Base-by-base conservation (phyloP, 805 yeast species). In the Candida yuanshanica region DNA sequence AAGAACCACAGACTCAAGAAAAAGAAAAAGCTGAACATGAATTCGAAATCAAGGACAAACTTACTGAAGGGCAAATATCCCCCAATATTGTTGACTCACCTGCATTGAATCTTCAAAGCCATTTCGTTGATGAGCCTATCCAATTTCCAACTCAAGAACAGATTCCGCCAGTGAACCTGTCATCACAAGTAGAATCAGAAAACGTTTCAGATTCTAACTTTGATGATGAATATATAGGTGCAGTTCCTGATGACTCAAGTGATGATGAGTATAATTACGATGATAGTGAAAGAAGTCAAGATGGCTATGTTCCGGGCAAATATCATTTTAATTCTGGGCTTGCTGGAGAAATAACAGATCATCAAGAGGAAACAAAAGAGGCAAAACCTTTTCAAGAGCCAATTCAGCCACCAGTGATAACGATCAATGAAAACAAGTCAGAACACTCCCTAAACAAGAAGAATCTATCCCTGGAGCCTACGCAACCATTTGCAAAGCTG, bases 401-500 rank as follows among this genome's bases (percentile, higher is more conserved):
- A 3, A 7, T 8, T 18, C 21, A 31, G 18, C 21, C 22, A 18
- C 21, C 34, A 18, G 16, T n/a, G 4, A 18, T 31, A 16, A 17
- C 34, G 12, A 10, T 31, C 2, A n/a, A 18, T 18, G n/a, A 11
- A n/a, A 31, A 7, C 10, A 17, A 17, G 5, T 10, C 20, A 10
- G 13, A 8, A 2, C n/a, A 32, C 33, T 13, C 26, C n/a, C 5
- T 26, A 33, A 26, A 38, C 31, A 26, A 21, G 24, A 33, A 37
- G 12, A 39, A 38, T 16, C 39, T 43, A 13, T 27, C 42, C 5
- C 36, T 44, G 18, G 21, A 29, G n/a, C 12, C 33, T 17, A 17
- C 20, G 12, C 13, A 29, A 17, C 33, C 14, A 20, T 16, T 13
- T 4, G 5, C 18, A 10, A 32, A 31, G 10, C 23, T 41, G 14